Evolutionary conservation across 345 rosid genomes (phyloP).

Genomic region (Brassica carinata): DNA sequence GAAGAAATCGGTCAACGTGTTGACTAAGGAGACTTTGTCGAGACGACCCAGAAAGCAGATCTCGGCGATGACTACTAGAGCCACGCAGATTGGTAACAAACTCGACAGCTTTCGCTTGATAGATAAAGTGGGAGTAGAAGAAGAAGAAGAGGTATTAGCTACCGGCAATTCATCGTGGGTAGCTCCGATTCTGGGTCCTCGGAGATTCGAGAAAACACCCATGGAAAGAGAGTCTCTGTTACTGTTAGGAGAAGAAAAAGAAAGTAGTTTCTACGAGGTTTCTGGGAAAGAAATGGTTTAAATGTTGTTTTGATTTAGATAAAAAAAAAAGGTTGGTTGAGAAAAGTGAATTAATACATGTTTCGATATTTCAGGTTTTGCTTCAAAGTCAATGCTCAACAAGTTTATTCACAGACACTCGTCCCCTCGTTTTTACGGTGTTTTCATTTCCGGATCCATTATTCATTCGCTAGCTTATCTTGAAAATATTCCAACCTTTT

Average conservation of each 20-base stretch:
- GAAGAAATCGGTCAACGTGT: conserved; percentile 74
- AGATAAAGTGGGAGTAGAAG: conserved; percentile 23
- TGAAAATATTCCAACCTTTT: background rate
- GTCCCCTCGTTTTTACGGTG: background rate
- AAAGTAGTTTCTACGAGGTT: background rate
- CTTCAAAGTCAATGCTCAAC: conserved; percentile 26
- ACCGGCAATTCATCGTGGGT: conserved; percentile 42
- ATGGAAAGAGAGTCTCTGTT: conserved; percentile 31
- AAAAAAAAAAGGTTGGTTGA: background rate
- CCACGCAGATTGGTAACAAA: conserved; percentile 64
- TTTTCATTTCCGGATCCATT: background rate
- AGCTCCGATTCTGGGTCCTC: conserved; percentile 51
- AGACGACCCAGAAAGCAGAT: conserved; percentile 82
- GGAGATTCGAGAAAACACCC: conserved; percentile 64
- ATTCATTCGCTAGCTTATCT: background rate
- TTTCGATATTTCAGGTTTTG: conserved; percentile 2
- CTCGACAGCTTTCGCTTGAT: conserved; percentile 62
- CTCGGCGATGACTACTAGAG: conserved; percentile 70
- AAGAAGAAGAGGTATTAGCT: conserved; percentile 40
- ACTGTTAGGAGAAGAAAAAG: background rate
- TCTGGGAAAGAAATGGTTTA: background rate
- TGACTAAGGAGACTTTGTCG: conserved; percentile 62
- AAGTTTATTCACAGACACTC: background rate
- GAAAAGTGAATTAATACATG: background rate
- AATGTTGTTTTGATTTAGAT: background rate